Base-by-base conservation (phyloP, 140 eudicot genomes). In the Bidens hawaiensis region DNA sequence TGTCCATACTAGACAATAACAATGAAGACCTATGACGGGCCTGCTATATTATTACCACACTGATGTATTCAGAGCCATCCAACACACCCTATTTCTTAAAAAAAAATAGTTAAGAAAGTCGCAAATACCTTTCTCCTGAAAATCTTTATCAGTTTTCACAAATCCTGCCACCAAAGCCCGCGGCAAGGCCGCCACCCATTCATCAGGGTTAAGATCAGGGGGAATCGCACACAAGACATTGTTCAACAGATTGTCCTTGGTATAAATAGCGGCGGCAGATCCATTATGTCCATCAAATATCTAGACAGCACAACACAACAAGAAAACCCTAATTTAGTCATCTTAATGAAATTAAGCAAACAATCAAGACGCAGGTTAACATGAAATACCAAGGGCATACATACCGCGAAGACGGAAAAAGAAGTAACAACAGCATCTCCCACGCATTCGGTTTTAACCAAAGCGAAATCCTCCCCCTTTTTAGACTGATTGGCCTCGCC, bases 271-370 rank as follows among this genome's bases (percentile, higher is more conserved):
- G 7, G 99, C 99, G 55, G 93, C 87, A 54, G 95, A 60, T 16
- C 99, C 99, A 59, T 91, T 91, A 65, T 91, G 99, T 13, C 99
- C 99, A 76, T 91, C 99, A 74, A 91, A 91, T 56, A 91, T 78
- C 99, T 88, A n/a, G n/a, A n/a, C n/a, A n/a, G n/a, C n/a, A n/a
- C n/a, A n/a, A 78, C 73, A 90, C 63, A 68, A 17, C 27, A 21
- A 62, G 12, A 18, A n/a, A 45, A 46, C 47, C 30, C 49, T 36
- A 46, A 46, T 17, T 43, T 43, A 16, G n/a, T 22, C n/a, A 13
- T 40, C 21, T 11, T 41, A 7, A 26, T 8, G 3, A 60, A 27
- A 43, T 43, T 45, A 2, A 62, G 41, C 42, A 62, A 16, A n/a
- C n/a, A n/a, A n/a, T n/a, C n/a, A 54, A 17, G 34, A 36, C 24